Evolutionary conservation across 2,329 filamentous ascomycete species (phyloP), one percentile per base, ranked within the genome.

Genomic region (Colletotrichum incanum): DNA sequence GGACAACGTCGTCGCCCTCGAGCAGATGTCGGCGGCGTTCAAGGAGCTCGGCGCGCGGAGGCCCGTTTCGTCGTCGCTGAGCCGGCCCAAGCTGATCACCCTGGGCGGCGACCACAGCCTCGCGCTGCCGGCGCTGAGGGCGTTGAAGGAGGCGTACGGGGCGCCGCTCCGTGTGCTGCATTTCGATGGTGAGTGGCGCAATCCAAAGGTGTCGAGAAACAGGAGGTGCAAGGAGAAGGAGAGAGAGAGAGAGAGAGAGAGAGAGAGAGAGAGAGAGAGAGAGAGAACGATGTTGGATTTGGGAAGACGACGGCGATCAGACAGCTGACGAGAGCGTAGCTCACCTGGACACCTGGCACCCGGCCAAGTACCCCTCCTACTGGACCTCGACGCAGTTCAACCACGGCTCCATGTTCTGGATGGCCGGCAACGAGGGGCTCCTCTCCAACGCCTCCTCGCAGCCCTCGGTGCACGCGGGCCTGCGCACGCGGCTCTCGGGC

Each of bases 391-490:
- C 90, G 2, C 89, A 92, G 76, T 96, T 97, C 84, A 97, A 92
- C 78, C 95, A 98, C 81, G 95, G 95, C 5, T 94, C 90, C 76
- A 96, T 97, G 91, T 97, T 97, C 86, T 96, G 94, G 93, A 89
- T 96, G 76, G 95, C 95, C 7, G 91, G 92, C 60, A 91, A 91
- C 39, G 95, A 97, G 80, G 94, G 93, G 0, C 84, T 98, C 34
- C 91, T 97, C 70, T 87, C 89, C 72, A 95, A 96, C 80, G 84
- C 86, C 18, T 92, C 89, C 0, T 89, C 88, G 11, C 89, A 91
- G 12, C 93, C 90, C 0, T 93, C 90, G 28, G 93, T 96, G 7
- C 95, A 98, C 80, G 95, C 94, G 0, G 95, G 95, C 1, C 85
- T 97, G 62, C 91, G 95, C 55, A 97, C 94, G 0, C 88, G 94